Evolutionary conservation across 2,329 filamentous ascomycete species (phyloP), one percentile per base, ranked within the genome.

Genomic region (Penicillium psychrosexuale): DNA sequence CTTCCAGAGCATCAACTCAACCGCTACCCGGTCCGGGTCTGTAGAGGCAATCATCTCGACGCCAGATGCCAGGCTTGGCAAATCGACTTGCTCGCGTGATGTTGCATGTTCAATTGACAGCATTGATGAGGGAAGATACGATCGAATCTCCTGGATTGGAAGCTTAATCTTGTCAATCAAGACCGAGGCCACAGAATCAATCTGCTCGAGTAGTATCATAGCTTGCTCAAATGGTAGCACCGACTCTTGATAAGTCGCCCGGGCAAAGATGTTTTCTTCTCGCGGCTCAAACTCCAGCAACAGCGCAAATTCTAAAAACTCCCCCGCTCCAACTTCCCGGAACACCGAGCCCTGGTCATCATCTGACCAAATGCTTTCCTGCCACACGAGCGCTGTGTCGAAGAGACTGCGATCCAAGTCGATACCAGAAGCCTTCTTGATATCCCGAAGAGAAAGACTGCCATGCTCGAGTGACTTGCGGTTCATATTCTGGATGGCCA

Each of bases 341-440:
- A 93, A 75, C 59, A 64, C 62, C 63, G 75, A 66, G 3, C 66
- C 59, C n/a, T 67, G 60, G 2, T 61, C 58, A 28, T 76, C 51
- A 15, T 71, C 69, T 1, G 71, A 60, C 17, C 62, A 72, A 1
- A 88, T 75, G 0, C 86, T 88, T 66, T 96, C 87, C 64, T 97
- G 92, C 79, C 92, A 97, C 0, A 92, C 86, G 64, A 96, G 87
- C 0, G 96, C 76, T 0, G 86, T 81, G 61, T 96, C 89, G 62
- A 93, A 96, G 0, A 96, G 72, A 1, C 74, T 73, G 7, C 53
- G 47, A 37, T 83, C 79, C 0, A 80, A 77, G 0, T 84, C 77
- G 28, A 79, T 73, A 0, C 80, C 81, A 3, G 80, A 82, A 1
- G 81, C 72, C 61, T 82, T 84, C 64, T 84, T 87, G 60, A 96